A percentile compares a stretch with the other conserved stretches of the same genome.
phyloP scores from a whole-genome alignment of 768 basidiomycete genomes.

The Xerocomellus chrysenteron region DNA sequence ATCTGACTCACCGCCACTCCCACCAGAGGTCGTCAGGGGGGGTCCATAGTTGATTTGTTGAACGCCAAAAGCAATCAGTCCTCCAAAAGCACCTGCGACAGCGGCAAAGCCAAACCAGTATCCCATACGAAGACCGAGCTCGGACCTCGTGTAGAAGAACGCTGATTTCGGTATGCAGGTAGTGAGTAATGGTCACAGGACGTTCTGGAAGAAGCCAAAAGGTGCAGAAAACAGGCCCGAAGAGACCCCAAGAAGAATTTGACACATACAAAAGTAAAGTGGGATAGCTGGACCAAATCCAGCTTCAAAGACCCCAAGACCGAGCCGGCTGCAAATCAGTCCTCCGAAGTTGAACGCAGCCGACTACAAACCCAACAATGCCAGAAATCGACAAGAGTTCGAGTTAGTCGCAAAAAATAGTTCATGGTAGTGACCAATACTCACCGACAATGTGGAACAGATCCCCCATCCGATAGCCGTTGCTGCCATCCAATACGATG shows the following conservation, averaged over 20 bases:
- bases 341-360: constrained; percentile 60
- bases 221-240: background rate
- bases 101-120: constrained; percentile 87
- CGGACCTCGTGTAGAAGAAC: constrained; percentile 72
- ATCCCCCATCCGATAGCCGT: constrained; percentile 73
- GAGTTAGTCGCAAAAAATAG: background rate
- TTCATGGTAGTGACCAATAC: background rate
- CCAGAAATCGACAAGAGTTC: too few species aligned
- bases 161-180: constrained; percentile 39
- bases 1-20: constrained; percentile 31
- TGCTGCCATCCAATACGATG: constrained; percentile 63
- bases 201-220: background rate
- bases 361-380: constrained; percentile 41
- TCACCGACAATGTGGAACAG: constrained; percentile 70
- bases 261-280: constrained; percentile 67
- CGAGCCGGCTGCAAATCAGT: constrained; percentile 55
- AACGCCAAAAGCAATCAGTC: constrained; percentile 79
- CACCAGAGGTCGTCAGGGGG: constrained; percentile 20
- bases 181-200: background rate
- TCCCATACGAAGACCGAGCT: constrained; percentile 74
- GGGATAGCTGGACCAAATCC: constrained; percentile 78
- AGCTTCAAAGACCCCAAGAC: constrained; percentile 76
- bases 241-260: background rate
- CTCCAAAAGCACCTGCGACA: constrained; percentile 81
- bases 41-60: constrained; percentile 57